These are phyloP conservation scores for Styphnolobium japonicum DNA, from an alignment of 306 rosid genomes.

Conservation along the genomic window DNA sequence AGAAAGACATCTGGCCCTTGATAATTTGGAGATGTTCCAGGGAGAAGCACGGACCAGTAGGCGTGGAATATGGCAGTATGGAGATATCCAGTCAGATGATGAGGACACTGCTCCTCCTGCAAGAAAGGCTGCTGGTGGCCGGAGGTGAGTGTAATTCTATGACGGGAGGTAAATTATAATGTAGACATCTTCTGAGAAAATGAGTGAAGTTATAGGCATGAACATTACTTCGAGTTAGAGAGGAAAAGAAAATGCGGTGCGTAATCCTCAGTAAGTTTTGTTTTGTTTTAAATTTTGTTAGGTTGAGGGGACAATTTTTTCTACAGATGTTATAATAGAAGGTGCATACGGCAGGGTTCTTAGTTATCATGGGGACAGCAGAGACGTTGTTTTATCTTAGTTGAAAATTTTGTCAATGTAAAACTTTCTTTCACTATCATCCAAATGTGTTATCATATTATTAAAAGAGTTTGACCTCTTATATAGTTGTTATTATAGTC, in stretches of 20 bases:
- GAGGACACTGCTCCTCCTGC: conserved; percentile 59
- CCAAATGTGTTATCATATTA: no score
- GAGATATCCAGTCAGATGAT: conserved; percentile 73
- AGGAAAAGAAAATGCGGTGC: conserved; percentile 27
- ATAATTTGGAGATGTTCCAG: conserved; percentile 64
- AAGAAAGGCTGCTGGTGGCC: conserved; percentile 55
- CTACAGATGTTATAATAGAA: conserved; percentile 29
- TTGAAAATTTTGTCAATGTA: neutral
- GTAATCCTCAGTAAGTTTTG: conserved; percentile 38
- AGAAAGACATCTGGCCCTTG: conserved; percentile 55
- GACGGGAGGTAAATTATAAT: conserved; percentile 20
- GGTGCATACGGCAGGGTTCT: conserved; percentile 13
- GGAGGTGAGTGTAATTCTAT: conserved; percentile 37
- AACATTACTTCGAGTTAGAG: conserved; percentile 25
- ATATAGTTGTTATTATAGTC: no score
- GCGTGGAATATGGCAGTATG: conserved; percentile 79
- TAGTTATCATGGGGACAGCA: neutral
- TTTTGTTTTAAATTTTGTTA: conserved; percentile 16
- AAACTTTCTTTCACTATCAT: no score
- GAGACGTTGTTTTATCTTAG: conserved; percentile 29
- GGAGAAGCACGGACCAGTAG: conserved; percentile 60
- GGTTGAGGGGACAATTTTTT: conserved; percentile 43
- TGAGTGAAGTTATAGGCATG: conserved; percentile 38
- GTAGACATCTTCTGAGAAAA: conserved; percentile 23
- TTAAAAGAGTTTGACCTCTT: no score